These are phyloP conservation scores for Tolypocladium pustulatum DNA, from an alignment of 2,329 filamentous ascomycete species.

Conservation along the genomic window DNA sequence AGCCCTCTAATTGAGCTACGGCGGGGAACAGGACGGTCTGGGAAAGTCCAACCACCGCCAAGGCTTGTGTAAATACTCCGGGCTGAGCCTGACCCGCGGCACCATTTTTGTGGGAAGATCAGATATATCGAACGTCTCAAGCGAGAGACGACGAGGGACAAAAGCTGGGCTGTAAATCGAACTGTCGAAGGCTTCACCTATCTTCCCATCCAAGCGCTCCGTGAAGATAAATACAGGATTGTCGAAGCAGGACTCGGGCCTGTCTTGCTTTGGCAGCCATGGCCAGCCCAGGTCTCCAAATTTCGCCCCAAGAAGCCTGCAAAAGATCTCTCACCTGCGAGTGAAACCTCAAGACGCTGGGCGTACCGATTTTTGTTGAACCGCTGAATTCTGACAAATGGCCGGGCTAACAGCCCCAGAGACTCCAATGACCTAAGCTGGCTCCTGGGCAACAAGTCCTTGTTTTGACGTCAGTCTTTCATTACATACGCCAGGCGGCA, in stretches of 20 bases:
- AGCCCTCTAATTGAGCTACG: conserved; percentile 5
- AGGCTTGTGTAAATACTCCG: conserved; percentile 6
- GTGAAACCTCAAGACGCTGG: too few relatives aligned
- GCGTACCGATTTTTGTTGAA: too few relatives aligned
- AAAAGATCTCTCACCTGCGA: too few relatives aligned
- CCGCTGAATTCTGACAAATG: too few relatives aligned
- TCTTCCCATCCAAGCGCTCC: not conserved
- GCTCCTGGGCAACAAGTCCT: too few relatives aligned
- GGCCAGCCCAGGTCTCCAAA: too few relatives aligned
- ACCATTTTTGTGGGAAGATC: not conserved
- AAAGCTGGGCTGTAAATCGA: not conserved
- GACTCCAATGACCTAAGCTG: too few relatives aligned
- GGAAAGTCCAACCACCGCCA: not conserved
- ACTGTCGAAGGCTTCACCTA: not conserved
- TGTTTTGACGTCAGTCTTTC: too few relatives aligned
- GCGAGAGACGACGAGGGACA: not conserved
- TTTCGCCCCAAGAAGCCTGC: too few relatives aligned
- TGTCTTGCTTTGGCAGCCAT: too few relatives aligned
- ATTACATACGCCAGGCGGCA: too few relatives aligned
- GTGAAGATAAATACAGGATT: not conserved
- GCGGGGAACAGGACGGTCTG: not conserved
- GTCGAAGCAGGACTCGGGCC: not conserved
- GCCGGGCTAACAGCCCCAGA: too few relatives aligned
- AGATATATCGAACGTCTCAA: not conserved
- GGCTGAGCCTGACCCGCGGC: not conserved